These are phyloP conservation scores for Podospora comata DNA, from an alignment of 495 filamentous ascomycete genomes.

Conservation along the genomic window DNA sequence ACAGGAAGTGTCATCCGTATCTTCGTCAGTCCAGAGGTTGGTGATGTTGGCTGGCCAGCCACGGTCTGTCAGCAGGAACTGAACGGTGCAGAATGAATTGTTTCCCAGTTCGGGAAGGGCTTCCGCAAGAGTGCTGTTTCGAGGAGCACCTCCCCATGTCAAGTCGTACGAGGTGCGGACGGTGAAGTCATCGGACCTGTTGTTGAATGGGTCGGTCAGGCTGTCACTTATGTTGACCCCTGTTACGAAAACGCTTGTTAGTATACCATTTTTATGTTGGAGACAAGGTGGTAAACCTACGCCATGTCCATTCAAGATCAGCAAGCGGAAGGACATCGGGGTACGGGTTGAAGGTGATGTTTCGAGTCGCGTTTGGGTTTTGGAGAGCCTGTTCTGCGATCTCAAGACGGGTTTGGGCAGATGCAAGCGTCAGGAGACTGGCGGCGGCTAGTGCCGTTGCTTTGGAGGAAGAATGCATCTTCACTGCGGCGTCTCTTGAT, in stretches of 20 bases:
- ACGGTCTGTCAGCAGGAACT: background rate
- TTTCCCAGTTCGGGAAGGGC: background rate
- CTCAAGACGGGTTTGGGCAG: background rate
- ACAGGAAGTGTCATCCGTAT: background rate
- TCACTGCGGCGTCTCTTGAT: background rate
- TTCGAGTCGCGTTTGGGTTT: background rate
- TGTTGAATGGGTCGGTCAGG: background rate
- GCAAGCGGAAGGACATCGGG: background rate
- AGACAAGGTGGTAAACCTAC: background rate
- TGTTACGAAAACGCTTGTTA: background rate
- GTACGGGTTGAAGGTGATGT: background rate
- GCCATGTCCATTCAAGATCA: background rate
- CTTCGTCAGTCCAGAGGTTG: background rate
- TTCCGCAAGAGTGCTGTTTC: background rate
- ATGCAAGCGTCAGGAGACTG: background rate
- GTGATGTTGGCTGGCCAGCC: constrained; percentile 1
- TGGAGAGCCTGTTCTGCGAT: background rate
- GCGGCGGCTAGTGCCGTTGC: background rate
- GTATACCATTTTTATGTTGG: background rate
- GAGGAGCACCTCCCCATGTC: background rate
- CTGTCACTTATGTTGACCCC: background rate
- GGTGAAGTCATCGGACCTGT: background rate
- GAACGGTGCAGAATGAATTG: background rate
- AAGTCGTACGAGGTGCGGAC: background rate
- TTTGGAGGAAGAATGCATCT: background rate